Percentiles rank a stretch among this genome's conserved stretches.
These are phyloP conservation scores for Alternaria metachromatica DNA, from an alignment of 2,329 filamentous ascomycete genomes.

Conservation along the genomic window DNA sequence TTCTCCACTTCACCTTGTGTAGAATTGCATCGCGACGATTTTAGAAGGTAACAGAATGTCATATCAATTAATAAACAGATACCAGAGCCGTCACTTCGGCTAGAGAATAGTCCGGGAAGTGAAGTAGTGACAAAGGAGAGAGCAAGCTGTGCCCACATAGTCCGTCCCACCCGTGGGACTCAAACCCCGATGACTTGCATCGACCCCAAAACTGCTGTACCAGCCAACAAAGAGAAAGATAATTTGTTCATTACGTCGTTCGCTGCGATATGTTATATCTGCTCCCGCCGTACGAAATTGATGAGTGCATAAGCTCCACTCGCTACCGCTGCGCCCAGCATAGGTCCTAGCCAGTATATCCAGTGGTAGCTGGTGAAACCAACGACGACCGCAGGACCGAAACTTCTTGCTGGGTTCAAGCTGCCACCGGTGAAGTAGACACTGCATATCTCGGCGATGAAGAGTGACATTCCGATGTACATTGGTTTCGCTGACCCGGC, in stretches of 20 bases:
- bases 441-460: slow-evolving; percentile 63
- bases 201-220: background rate
- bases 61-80: background rate
- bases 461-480: slow-evolving; percentile 73
- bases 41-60: background rate
- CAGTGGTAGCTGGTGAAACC: slow-evolving; percentile 45
- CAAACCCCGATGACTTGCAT: background rate
- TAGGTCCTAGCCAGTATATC: slow-evolving; percentile 54
- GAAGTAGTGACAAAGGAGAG: background rate
- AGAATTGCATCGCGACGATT: background rate
- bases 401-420: slow-evolving; percentile 55
- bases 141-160: background rate
- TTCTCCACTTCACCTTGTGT: background rate
- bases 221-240: background rate
- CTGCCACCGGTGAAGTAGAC: slow-evolving; percentile 56
- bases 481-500: slow-evolving; percentile 69
- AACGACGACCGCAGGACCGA: slow-evolving; percentile 55
- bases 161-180: background rate
- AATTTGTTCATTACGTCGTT: slow-evolving; percentile 7
- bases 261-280: background rate
- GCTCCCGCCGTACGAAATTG: slow-evolving; percentile 16
- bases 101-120: background rate
- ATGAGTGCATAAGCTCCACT: slow-evolving; percentile 57
- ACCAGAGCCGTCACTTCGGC: background rate
- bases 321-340: slow-evolving; percentile 52